Evolutionary conservation across 2,329 filamentous ascomycete species (phyloP), one percentile per base, ranked within the genome.

Genomic region (Aspergillus tubingensis): DNA sequence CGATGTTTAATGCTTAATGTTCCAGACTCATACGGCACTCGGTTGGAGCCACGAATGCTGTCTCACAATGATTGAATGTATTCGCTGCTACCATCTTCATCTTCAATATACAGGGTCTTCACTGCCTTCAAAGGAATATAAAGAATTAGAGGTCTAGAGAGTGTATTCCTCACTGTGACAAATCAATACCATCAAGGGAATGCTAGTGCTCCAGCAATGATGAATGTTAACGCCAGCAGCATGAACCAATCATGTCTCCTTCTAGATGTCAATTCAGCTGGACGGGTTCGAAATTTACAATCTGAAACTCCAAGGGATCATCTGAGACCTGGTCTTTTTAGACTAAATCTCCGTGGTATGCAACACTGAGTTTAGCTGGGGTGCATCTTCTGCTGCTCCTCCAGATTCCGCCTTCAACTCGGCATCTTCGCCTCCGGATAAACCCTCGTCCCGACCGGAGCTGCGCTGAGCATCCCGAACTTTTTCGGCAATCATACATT

Each of bases 391-490:
- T 23, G 19, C 36, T 41, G 21, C 41, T 44, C 15, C 47, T 17
- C 19, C 21, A 13, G 8, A 30, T 8, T 41, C 21, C 19, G 8
- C 21, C 25, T n/a, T 44, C 32, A 38, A 44, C 56, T 17, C 15
- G n/a, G 47, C 13, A 25, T 44, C 49, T 30, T 50, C 27, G 50
- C 49, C 32, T 13, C 21, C 59, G 59, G 59, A 61, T 54, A 23
- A 61, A 61, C 30, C 11, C 11, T 59, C 43, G 44, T 19, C 39
- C 59, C 59, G 59, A 55, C 25, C 32, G 44, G 50, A 61, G 56
- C 56, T 61, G 53, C 5, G 36, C 51, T 10, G 56, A n/a, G 41
- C 41, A 59, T 59, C 25, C 56, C 50, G 50, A 59, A 59, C 50
- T 59, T 59, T 59, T 59, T 54, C 51, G 50, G 38, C 11, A 8